phyloP scores from a whole-genome alignment of 257 asterid genomes.

The Solanum chmielewskii region DNA sequence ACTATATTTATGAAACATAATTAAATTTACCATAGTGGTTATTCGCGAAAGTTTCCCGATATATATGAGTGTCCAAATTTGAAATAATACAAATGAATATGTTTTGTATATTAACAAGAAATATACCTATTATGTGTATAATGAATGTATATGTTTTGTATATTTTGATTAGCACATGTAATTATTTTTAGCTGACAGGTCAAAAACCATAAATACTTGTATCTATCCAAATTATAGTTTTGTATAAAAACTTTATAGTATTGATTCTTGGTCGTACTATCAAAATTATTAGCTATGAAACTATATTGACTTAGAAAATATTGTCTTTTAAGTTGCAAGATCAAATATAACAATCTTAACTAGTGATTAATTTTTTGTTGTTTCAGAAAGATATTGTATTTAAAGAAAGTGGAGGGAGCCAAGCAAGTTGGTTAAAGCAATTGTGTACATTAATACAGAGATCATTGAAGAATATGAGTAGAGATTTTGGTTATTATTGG shows the following conservation, averaged over 20 bases:
- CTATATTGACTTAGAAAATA: neutral
- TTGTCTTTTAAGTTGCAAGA: neutral
- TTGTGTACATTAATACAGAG: slow-evolving; percentile 52
- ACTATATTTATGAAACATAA: no score
- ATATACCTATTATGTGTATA: no score
- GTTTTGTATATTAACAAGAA: neutral
- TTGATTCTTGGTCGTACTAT: no score
- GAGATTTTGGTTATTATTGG: slow-evolving; percentile 95
- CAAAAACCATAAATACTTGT: no score
- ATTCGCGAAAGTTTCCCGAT: no score
- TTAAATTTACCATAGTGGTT: no score
- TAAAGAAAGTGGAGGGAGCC: slow-evolving; percentile 40
- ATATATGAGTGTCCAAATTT: neutral
- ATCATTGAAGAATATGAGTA: slow-evolving; percentile 62
- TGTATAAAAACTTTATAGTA: no score
- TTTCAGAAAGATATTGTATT: slow-evolving; percentile 30
- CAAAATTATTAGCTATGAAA: no score
- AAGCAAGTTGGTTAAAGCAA: slow-evolving; percentile 59
- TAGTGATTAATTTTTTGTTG: neutral
- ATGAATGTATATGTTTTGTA: neutral
- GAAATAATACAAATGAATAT: neutral
- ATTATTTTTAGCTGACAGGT: no score
- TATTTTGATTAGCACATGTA: neutral
- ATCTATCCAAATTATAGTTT: no score
- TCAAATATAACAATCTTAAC: neutral